Conservation (phyloP, 305 asterid genomes). For the Solanum aculeatissimum region DNA sequence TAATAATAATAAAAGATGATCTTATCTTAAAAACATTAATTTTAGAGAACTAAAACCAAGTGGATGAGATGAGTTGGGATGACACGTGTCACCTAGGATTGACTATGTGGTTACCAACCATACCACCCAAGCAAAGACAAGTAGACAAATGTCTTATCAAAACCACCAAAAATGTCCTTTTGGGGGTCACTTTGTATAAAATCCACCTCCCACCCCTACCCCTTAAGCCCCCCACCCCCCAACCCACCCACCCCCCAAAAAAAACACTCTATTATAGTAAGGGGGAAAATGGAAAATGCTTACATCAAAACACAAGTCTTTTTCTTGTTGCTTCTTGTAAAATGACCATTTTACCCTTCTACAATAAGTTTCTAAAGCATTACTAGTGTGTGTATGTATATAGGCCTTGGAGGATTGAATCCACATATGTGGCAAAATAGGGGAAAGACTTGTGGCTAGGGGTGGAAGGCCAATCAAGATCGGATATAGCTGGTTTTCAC, state of each 20-base stretch:
- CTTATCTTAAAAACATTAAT: neutral
- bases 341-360: neutral
- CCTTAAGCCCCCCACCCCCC: neutral
- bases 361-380: neutral
- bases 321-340: neutral
- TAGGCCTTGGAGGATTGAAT: too few species aligned
- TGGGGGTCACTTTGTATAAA: neutral
- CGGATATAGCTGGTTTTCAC: too few species aligned
- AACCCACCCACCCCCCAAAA: neutral
- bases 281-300: neutral
- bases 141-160: neutral
- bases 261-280: too few species aligned
- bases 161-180: slow-evolving; percentile 15
- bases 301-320: neutral
- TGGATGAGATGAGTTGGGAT: neutral
- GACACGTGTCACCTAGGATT: neutral
- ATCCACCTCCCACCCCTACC: neutral
- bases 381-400: too few species aligned
- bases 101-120: neutral
- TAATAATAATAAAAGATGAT: neutral
- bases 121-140: neutral
- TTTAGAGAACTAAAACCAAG: neutral
- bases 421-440: too few species aligned
- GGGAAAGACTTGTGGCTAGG: too few species aligned
- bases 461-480: too few species aligned